Evolutionary conservation across 495 filamentous ascomycete genomes (phyloP).

Genomic region (Astrocystis sublimbata): DNA sequence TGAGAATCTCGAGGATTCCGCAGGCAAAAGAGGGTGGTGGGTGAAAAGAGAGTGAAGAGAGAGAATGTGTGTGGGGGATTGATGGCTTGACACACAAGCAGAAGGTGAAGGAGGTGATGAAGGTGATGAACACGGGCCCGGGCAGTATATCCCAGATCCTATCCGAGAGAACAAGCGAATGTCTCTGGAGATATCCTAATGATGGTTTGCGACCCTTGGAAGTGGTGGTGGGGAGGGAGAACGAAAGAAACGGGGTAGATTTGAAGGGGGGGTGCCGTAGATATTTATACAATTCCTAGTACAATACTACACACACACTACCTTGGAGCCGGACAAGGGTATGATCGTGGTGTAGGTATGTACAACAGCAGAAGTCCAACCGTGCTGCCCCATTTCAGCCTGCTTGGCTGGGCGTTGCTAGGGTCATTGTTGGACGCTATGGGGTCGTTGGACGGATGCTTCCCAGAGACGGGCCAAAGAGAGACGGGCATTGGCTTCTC

Average conservation of each 20-base stretch:
- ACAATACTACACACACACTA: neutral
- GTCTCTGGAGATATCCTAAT: conserved; percentile 45
- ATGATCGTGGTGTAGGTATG: no score
- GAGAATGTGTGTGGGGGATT: conserved; percentile 27
- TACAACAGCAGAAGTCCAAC: no score
- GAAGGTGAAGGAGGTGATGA: no score
- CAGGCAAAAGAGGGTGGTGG: conserved; percentile 23
- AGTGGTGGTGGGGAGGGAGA: conserved; percentile 48
- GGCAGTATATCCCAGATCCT: conserved; percentile 44
- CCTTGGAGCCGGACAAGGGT: neutral
- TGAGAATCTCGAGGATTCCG: conserved; percentile 13
- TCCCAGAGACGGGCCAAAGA: conserved; percentile 7
- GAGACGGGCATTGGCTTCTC: neutral
- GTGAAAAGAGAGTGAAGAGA: conserved; percentile 24
- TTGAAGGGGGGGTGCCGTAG: conserved; percentile 29
- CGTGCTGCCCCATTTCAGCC: conserved; percentile 10
- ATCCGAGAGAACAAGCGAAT: conserved; percentile 36
- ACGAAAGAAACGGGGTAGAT: conserved; percentile 30
- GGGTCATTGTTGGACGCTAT: conserved; percentile 8
- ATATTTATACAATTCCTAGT: conserved; percentile 42
- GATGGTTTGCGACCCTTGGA: conserved; percentile 53
- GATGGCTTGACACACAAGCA: conserved; percentile 48
- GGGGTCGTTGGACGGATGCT: conserved; percentile 4
- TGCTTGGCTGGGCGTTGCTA: conserved; percentile 13
- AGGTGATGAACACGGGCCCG: conserved; percentile 52